phyloP scores from a whole-genome alignment of 371 early-diverging fungal genomes.

The Choanephora cucurbitarum region DNA sequence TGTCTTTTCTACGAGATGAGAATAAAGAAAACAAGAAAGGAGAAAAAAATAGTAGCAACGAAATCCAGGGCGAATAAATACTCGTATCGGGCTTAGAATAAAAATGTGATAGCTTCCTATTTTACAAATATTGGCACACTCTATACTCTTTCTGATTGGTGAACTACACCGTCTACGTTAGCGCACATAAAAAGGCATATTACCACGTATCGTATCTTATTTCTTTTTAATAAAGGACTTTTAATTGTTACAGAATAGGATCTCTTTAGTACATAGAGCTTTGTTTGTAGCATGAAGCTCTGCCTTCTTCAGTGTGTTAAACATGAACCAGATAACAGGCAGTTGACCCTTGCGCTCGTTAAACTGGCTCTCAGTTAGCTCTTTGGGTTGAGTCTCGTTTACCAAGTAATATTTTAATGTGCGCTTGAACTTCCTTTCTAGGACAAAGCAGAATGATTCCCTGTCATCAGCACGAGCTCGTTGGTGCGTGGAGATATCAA shows the following conservation, averaged over 20 bases:
- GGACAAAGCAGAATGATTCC: not conserved
- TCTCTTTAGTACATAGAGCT: no score
- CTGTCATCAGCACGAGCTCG: no score
- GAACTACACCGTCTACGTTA: not conserved
- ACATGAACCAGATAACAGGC: not conserved
- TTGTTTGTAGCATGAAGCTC: not conserved
- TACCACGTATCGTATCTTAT: no score
- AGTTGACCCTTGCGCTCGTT: not conserved
- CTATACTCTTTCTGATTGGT: slow-evolving; percentile 6
- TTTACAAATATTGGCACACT: slow-evolving; percentile 14
- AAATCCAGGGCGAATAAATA: not conserved
- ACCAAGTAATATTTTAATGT: not conserved
- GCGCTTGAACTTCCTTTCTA: not conserved
- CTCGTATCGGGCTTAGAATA: slow-evolving; percentile 7
- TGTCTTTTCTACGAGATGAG: slow-evolving; percentile 5
- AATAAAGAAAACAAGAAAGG: slow-evolving; percentile 12
- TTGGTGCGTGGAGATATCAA: no score
- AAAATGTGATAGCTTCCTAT: slow-evolving; percentile 25
- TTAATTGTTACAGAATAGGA: not conserved
- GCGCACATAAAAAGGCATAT: not conserved
- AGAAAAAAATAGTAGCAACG: slow-evolving; percentile 9
- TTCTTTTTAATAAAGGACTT: not conserved
- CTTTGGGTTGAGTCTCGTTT: not conserved
- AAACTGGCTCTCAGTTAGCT: not conserved
- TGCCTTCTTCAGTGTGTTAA: not conserved